Conservation (phyloP, 352 stramenopile genomes). For the Pythium rhizo-oryzae region DNA sequence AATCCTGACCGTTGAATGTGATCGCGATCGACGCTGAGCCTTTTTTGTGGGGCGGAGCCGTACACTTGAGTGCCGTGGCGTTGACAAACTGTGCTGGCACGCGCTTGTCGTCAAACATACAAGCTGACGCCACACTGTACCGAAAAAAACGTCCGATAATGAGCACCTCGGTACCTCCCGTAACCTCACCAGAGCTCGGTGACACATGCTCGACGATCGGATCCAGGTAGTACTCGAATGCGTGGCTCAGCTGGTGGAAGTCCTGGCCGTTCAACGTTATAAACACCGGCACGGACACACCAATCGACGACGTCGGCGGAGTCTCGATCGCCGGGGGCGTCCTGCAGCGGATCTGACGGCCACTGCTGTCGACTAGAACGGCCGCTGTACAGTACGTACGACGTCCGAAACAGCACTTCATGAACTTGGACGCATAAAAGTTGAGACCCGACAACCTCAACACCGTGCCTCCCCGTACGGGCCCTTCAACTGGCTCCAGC, state of each 20-base stretch:
- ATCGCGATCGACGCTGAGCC: conserved; percentile 44
- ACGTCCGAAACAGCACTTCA: conserved; percentile 67
- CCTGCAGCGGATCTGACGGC: conserved; percentile 41
- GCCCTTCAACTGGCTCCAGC: conserved; percentile 47
- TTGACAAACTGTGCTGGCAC: conserved; percentile 66
- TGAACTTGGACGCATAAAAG: conserved; percentile 59
- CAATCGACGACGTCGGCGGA: conserved; percentile 9
- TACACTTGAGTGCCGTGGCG: conserved; percentile 54
- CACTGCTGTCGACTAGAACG: conserved; percentile 37
- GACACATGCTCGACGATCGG: conserved; percentile 42
- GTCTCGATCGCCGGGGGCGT: conserved; percentile 34
- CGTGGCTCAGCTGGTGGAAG: conserved; percentile 38
- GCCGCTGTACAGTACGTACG: conserved; percentile 40
- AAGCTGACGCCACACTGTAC: conserved; percentile 51
- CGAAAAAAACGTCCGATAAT: conserved; percentile 65
- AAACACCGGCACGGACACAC: conserved; percentile 44
- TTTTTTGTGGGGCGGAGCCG: conserved; percentile 43
- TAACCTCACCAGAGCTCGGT: conserved; percentile 43
- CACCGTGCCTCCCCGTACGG: conserved; percentile 52
- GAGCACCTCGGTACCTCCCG: conserved; percentile 59
- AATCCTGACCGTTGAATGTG: conserved; percentile 74
- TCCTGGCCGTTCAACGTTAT: conserved; percentile 83
- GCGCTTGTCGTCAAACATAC: conserved; percentile 48
- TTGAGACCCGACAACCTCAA: conserved; percentile 55
- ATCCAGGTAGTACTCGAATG: conserved; percentile 70